A percentile compares a stretch with the other conserved stretches of the same genome.
phyloP scores from a whole-genome alignment of 1,284 basidiomycete species.

The Lentinula novae-zelandiae region DNA sequence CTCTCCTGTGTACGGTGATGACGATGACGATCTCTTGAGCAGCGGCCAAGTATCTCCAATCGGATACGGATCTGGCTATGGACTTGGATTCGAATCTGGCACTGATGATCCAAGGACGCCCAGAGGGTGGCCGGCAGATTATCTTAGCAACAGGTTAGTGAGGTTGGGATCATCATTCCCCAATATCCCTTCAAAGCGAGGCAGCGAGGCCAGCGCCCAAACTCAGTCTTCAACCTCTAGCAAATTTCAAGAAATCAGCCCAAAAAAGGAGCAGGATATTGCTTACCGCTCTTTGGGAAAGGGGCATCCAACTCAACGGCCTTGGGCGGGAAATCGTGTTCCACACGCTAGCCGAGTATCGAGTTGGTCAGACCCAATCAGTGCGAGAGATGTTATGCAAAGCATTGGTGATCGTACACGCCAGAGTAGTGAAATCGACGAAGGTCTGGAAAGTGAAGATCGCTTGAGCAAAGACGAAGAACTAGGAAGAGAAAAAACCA shows the following conservation, averaged over 20 bases:
- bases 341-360: conserved; percentile 34
- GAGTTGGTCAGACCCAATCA: conserved; percentile 52
- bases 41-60: conserved; percentile 69
- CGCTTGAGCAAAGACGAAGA: conserved; percentile 9
- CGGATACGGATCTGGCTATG: conserved; percentile 1
- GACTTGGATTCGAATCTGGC: not conserved
- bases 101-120: conserved; percentile 34
- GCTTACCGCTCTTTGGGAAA: not conserved
- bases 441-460: conserved; percentile 5
- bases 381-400: conserved; percentile 28
- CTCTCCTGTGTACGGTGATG: conserved; percentile 13
- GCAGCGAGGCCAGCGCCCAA: not conserved
- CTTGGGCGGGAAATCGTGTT: conserved; percentile 14
- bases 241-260: not conserved
- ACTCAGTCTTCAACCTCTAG: not conserved
- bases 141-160: not conserved
- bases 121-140: conserved; percentile 19
- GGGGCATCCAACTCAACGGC: conserved; percentile 11
- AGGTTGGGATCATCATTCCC: conserved; percentile 1
- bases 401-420: conserved; percentile 15
- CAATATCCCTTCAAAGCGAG: not conserved
- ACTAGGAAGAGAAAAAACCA: not conserved
- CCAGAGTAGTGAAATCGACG: not conserved
- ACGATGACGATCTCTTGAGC: conserved; percentile 63
- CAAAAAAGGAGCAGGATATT: not conserved